These are phyloP conservation scores for Apiosordaria backusii DNA, from an alignment of 495 filamentous ascomycete genomes.

Conservation along the genomic window DNA sequence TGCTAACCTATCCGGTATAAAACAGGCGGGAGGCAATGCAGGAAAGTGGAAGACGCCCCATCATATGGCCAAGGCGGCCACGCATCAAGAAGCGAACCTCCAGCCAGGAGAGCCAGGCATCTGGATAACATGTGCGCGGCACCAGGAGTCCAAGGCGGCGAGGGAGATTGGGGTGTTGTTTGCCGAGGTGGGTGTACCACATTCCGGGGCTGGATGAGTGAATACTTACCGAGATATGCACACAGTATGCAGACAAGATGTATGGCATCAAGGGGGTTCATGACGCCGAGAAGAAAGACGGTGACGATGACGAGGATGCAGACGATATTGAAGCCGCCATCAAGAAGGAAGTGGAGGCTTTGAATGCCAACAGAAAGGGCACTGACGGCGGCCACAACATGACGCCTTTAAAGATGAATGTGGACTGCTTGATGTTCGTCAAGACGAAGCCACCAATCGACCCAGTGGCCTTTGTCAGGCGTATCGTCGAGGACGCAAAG, in stretches of 20 bases:
- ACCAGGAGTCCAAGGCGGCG: constrained; percentile 72
- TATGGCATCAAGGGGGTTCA: constrained; percentile 46
- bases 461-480: constrained; percentile 72
- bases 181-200: constrained; percentile 55
- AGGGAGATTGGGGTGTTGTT: constrained; percentile 71
- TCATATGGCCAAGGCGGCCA: constrained; percentile 42
- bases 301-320: constrained; percentile 36
- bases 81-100: constrained; percentile 41
- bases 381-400: constrained; percentile 45
- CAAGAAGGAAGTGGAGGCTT: constrained; percentile 64
- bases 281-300: constrained; percentile 34
- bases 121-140: constrained; percentile 83
- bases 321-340: constrained; percentile 83
- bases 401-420: constrained; percentile 63
- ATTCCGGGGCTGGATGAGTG: neutral
- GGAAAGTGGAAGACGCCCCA: constrained; percentile 57
- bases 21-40: constrained; percentile 42
- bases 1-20: constrained; percentile 4
- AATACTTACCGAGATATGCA: neutral
- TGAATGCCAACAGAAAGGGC: constrained; percentile 52
- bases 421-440: constrained; percentile 74
- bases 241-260: constrained; percentile 56
- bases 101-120: constrained; percentile 80
- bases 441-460: constrained; percentile 65
- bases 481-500: constrained; percentile 66